Evolutionary conservation across 352 stramenopile species (phyloP).

Genomic region (Phytophthora megakarya): DNA sequence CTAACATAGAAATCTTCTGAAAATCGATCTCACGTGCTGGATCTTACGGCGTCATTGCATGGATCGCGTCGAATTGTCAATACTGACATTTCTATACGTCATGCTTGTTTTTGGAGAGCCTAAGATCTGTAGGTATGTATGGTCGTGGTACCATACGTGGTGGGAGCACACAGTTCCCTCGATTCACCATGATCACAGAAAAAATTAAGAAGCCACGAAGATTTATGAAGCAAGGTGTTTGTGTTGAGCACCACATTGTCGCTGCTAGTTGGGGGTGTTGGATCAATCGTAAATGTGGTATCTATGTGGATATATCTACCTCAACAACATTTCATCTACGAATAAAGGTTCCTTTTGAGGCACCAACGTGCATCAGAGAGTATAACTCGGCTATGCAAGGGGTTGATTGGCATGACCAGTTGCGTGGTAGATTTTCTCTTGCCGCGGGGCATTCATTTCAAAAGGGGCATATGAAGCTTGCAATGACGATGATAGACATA

Average conservation of each 20-base stretch:
- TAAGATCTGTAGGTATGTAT: conserved; percentile 32
- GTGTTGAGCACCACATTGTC: conserved; percentile 19
- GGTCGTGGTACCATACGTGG: conserved; percentile 24
- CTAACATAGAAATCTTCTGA: conserved; percentile 6
- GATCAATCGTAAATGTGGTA: conserved; percentile 28
- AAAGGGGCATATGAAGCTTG: conserved; percentile 40
- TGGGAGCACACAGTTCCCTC: conserved; percentile 33
- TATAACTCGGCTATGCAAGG: conserved; percentile 47
- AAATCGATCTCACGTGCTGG: too few species aligned
- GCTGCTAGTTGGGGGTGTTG: conserved; percentile 36
- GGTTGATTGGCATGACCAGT: conserved; percentile 34
- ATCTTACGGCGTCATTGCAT: too few species aligned
- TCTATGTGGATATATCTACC: conserved; percentile 22
- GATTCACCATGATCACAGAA: conserved; percentile 8
- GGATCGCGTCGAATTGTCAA: too few species aligned
- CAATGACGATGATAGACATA: conserved; percentile 23
- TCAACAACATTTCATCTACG: conserved; percentile 14
- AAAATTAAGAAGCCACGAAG: conserved; percentile 4
- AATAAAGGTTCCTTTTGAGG: conserved; percentile 12
- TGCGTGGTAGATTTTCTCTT: conserved; percentile 31
- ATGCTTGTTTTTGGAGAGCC: conserved; percentile 24
- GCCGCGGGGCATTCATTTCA: conserved; percentile 33
- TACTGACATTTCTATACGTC: conserved; percentile 41
- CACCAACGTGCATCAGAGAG: conserved; percentile 29
- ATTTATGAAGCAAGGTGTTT: conserved; percentile 19